Conservation (phyloP, 148 eudicot species). For the Pouteria glomerata region DNA sequence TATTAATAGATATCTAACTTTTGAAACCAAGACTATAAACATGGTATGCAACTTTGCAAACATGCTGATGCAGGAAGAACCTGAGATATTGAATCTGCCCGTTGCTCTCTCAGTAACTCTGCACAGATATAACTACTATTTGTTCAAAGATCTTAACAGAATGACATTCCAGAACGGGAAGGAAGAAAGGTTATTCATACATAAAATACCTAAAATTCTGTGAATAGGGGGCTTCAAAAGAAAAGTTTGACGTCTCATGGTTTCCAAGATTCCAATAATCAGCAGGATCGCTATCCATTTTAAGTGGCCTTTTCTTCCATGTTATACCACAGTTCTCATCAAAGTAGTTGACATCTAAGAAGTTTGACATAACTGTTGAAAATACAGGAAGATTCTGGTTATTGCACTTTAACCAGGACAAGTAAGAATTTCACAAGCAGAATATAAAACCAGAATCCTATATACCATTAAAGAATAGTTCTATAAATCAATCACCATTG, state of each 20-base stretch:
- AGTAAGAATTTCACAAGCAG: neutral
- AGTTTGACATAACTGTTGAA: constrained; percentile 17
- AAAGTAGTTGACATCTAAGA: constrained; percentile 16
- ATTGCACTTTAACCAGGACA: neutral
- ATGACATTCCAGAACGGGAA: neutral
- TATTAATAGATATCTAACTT: neutral
- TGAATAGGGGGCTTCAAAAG: constrained; percentile 15
- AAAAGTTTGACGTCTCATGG: constrained; percentile 22
- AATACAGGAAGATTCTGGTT: neutral
- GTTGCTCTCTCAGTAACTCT: constrained; percentile 15
- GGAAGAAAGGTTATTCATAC: neutral
- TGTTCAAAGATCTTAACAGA: neutral
- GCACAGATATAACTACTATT: constrained; percentile 6
- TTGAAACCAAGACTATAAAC: neutral
- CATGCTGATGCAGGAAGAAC: constrained; percentile 11
- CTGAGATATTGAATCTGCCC: constrained; percentile 8
- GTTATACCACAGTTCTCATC: constrained; percentile 8
- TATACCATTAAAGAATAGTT: neutral
- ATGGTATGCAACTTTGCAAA: neutral
- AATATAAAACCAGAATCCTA: neutral
- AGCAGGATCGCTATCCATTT: constrained; percentile 14
- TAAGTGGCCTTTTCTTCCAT: constrained; percentile 11
- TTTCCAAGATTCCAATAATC: constrained; percentile 23
- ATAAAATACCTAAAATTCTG: constrained; percentile 21
- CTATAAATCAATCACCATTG: neutral